A percentile compares a stretch with the other conserved stretches of the same genome.
Evolutionary conservation across 2,329 filamentous ascomycete species (phyloP).

Genomic region (Talaromyces sp.): DNA sequence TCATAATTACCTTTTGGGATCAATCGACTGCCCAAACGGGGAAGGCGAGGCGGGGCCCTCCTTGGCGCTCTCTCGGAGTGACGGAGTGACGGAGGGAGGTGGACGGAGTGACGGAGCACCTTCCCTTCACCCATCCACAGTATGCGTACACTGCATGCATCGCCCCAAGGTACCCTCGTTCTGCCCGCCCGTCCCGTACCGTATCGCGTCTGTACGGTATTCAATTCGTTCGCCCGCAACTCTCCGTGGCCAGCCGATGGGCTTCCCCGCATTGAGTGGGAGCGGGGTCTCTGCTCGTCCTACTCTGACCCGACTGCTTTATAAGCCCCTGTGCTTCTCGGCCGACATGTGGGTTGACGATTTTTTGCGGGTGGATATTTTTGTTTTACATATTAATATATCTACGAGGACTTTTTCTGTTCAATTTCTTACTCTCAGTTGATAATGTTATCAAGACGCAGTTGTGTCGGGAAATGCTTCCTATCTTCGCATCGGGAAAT

Average conservation of each 20-base stretch:
- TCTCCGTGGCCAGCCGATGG: background rate
- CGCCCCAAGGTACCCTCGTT: background rate
- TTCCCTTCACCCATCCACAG: background rate
- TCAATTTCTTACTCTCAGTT: background rate
- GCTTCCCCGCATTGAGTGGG: background rate
- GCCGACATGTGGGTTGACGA: background rate
- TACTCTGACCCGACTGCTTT: background rate
- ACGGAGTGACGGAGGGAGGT: background rate
- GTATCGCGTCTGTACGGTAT: background rate
- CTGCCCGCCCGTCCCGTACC: background rate
- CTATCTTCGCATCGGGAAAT: background rate
- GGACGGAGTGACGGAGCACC: too few species aligned
- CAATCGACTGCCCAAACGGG: background rate
- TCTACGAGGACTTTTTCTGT: too few species aligned
- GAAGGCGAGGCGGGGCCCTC: background rate
- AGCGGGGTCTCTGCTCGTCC: background rate
- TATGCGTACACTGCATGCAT: too few species aligned
- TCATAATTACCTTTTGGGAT: background rate
- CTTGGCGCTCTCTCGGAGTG: background rate
- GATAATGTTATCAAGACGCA: background rate
- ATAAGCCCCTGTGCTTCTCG: background rate
- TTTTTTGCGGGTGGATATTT: background rate
- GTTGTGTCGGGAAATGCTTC: background rate
- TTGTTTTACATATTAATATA: too few species aligned
- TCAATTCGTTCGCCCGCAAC: background rate